Conservation (phyloP, 495 filamentous ascomycete genomes). For the Emericellopsis terricola region DNA sequence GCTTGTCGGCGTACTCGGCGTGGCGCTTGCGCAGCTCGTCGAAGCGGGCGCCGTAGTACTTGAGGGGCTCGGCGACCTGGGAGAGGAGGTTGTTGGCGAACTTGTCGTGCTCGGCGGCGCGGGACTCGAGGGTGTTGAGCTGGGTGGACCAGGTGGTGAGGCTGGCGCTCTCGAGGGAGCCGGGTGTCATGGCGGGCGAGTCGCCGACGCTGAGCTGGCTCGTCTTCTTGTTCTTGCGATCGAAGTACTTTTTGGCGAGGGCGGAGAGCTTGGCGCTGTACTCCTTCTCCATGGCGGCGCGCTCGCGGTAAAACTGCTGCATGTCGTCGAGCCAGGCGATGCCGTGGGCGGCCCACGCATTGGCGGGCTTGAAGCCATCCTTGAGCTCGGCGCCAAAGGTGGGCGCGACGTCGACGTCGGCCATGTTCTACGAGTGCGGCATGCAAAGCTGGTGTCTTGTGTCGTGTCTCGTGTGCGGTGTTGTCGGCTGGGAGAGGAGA, state of each 20-base stretch:
- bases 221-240: slow-evolving; percentile 86
- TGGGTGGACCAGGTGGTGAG: slow-evolving; percentile 95
- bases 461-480: no score
- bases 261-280: slow-evolving; percentile 74
- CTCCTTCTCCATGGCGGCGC: slow-evolving; percentile 87
- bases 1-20: slow-evolving; percentile 67
- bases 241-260: slow-evolving; percentile 86
- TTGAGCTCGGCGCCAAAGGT: slow-evolving; percentile 84
- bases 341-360: slow-evolving; percentile 74
- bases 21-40: slow-evolving; percentile 90
- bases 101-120: slow-evolving; percentile 76
- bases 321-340: slow-evolving; percentile 94
- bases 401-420: slow-evolving; percentile 53
- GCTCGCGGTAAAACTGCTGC: slow-evolving; percentile 90
- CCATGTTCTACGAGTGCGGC: slow-evolving; percentile 38
- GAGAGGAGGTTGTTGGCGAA: slow-evolving; percentile 56
- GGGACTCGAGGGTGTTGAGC: slow-evolving; percentile 69
- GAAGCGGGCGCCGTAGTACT: slow-evolving; percentile 48
- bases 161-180: slow-evolving; percentile 87
- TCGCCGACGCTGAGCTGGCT: slow-evolving; percentile 86
- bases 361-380: slow-evolving; percentile 92
- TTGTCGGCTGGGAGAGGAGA: no score
- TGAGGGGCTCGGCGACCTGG: slow-evolving; percentile 73
- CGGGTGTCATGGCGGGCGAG: slow-evolving; percentile 79
- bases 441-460: slow-evolving; percentile 7